Conservation (phyloP, 1,284 basidiomycete species). For the Mycena sp. region DNA sequence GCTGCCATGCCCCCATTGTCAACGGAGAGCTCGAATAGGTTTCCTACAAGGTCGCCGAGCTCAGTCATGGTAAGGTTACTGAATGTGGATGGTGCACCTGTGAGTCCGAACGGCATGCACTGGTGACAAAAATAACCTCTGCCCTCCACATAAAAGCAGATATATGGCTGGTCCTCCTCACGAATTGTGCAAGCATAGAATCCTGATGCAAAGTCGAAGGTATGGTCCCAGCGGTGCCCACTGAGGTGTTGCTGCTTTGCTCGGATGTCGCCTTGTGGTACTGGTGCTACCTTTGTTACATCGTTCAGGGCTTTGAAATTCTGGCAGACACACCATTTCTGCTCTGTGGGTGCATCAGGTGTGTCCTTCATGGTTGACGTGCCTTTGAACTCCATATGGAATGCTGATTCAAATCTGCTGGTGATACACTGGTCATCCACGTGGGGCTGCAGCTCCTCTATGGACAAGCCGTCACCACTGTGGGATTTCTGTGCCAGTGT, state of each 20-base stretch:
- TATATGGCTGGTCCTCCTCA: conserved; percentile 43
- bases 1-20: too few species aligned
- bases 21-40: too few species aligned
- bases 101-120: conserved; percentile 47
- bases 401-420: conserved; percentile 28
- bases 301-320: conserved; percentile 38
- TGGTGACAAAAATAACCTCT: conserved; percentile 48
- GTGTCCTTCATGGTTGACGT: background rate
- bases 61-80: too few species aligned
- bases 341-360: background rate
- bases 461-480: conserved; percentile 25
- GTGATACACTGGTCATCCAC: conserved; percentile 32
- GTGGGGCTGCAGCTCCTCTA: conserved; percentile 21
- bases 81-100: too few species aligned
- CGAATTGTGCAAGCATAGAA: conserved; percentile 45
- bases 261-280: conserved; percentile 47
- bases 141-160: conserved; percentile 50
- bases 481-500: conserved; percentile 32
- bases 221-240: conserved; percentile 41
- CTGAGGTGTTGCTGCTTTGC: conserved; percentile 44
- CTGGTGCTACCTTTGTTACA: conserved; percentile 32
- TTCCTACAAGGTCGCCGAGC: too few species aligned
- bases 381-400: conserved; percentile 4
- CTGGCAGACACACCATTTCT: conserved; percentile 45
- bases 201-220: conserved; percentile 42